A percentile compares a stretch with the other conserved stretches of the same genome.
phyloP scores from a whole-genome alignment of 2,329 filamentous ascomycete genomes.

The Colletotrichum sojae region DNA sequence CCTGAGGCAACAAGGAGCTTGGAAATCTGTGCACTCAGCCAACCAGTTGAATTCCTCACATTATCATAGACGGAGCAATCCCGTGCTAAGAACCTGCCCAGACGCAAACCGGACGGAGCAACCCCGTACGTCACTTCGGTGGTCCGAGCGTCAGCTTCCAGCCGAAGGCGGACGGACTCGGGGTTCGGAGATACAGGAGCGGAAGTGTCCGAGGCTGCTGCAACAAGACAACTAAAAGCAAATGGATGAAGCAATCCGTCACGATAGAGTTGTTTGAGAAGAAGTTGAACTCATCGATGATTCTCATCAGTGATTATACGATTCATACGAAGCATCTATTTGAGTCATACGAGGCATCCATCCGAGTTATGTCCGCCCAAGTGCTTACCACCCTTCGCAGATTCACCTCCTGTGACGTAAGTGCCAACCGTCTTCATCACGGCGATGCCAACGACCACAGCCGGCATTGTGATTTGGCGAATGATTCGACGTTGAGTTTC shows the following conservation, averaged over 20 bases:
- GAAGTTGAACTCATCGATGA: neutral
- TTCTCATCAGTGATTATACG: too few species aligned
- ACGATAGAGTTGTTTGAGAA: neutral
- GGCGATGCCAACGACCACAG: neutral
- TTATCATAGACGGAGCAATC: too few species aligned
- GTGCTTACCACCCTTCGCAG: conserved; percentile 18
- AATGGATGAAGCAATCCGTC: neutral
- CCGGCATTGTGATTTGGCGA: too few species aligned
- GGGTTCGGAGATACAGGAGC: neutral
- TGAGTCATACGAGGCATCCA: too few species aligned
- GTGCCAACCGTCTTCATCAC: neutral
- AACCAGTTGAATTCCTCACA: too few species aligned
- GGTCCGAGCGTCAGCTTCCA: neutral
- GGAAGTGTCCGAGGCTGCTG: neutral
- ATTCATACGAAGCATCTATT: too few species aligned
- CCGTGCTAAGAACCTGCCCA: neutral
- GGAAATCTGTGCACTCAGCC: too few species aligned
- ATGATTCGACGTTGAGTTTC: too few species aligned
- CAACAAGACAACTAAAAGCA: neutral
- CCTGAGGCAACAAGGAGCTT: too few species aligned
- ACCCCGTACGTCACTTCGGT: neutral
- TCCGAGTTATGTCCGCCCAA: conserved; percentile 2
- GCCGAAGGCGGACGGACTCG: neutral
- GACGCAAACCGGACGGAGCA: neutral
- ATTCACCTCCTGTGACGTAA: conserved; percentile 34